Evolutionary conservation across 2,329 filamentous ascomycete species (phyloP).

Genomic region (Beauveria asiatica): DNA sequence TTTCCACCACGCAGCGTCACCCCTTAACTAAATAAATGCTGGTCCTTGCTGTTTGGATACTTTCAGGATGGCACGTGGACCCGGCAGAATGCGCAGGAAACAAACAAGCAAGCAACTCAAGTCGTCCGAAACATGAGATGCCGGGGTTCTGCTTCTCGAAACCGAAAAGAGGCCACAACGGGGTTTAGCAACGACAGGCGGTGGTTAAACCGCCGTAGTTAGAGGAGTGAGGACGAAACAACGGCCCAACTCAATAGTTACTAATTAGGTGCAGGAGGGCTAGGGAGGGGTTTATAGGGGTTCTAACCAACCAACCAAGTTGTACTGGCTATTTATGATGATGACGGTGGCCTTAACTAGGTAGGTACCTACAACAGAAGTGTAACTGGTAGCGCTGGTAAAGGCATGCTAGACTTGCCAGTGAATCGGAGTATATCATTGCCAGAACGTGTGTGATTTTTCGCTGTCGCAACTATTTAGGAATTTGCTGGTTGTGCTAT

Average conservation of each 20-base stretch:
- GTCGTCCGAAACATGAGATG: conserved; percentile 10
- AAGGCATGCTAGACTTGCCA: not conserved
- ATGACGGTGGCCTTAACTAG: not conserved
- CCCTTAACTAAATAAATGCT: too few relatives aligned
- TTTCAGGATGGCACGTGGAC: conserved; percentile 5
- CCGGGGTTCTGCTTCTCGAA: conserved; percentile 5
- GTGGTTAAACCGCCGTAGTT: not conserved
- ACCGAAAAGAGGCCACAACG: not conserved
- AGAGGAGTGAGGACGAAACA: not conserved
- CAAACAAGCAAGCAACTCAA: conserved; percentile 2
- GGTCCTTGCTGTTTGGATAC: not conserved
- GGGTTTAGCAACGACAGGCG: not conserved
- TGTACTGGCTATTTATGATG: too few relatives aligned
- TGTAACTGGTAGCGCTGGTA: not conserved
- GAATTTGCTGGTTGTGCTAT: too few relatives aligned
- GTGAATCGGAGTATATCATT: too few relatives aligned
- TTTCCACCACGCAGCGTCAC: too few relatives aligned
- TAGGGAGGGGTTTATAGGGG: not conserved
- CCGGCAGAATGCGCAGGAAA: not conserved
- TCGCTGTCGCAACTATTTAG: too few relatives aligned
- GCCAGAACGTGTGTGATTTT: too few relatives aligned
- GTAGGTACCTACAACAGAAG: not conserved
- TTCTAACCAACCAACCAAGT: not conserved
- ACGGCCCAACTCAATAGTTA: not conserved
- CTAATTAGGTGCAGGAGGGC: not conserved